Evolutionary conservation across 2,329 filamentous ascomycete species (phyloP), one percentile per base, ranked within the genome.

Genomic region (Xylaria digitata): DNA sequence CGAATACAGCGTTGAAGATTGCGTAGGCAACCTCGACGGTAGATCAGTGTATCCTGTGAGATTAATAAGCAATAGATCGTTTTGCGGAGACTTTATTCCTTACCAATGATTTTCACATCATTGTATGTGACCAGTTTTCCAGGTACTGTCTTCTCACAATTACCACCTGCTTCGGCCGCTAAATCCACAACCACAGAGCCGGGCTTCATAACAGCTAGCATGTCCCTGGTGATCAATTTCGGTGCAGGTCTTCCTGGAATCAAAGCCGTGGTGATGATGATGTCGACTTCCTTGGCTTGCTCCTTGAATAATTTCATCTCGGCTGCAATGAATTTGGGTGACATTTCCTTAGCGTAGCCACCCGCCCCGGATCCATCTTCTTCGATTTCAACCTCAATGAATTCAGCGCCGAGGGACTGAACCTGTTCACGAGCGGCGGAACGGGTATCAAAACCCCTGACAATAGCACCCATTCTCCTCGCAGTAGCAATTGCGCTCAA

Each of bases 341-440:
- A 96, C 93, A 97, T 97, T 76, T 94, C 92, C 76, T 97, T 97
- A 60, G 92, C 93, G 75, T 97, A 97, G 17, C 94, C 94, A 32
- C 94, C 93, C 8, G 91, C 89, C 2, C 93, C 93, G 13, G 91
- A 89, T 1, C 94, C 94, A 67, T 96, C 93, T 79, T 97, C 94
- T 71, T 95, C 78, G 23, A 97, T 84, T 15, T 93, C 90, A 23
- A 97, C 93, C 79, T 97, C 92, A 72, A 97, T 87, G 74, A 96
- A 97, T 75, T 97, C 94, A 19, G 93, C 94, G 30, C 94, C 94
- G 0, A 97, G 86, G 5, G 93, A 96, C 77, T 97, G 92, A 1
- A 97, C 93, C 80, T 97, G 94, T 78, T 97, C 94, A 48, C 92
- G 88, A 26, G 91, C 93, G 9, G 92, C 94, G n/a, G 92, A 84